These are phyloP conservation scores for Rhododendron vialii DNA, from an alignment of 148 eudicot species.

Conservation along the genomic window DNA sequence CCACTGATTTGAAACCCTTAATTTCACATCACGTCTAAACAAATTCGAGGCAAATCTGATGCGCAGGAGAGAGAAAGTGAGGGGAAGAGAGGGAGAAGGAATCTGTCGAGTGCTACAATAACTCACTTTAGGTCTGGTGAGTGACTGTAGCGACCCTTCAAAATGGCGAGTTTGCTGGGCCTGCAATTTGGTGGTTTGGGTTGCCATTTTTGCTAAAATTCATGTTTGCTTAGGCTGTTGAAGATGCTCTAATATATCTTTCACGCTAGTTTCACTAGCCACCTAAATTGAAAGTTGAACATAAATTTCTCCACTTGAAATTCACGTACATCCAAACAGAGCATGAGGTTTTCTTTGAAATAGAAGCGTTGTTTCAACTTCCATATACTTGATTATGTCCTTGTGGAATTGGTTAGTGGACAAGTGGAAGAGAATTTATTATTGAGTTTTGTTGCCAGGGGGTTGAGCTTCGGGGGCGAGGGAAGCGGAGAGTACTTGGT, in stretches of 20 bases:
- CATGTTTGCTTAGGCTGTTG: too few species aligned
- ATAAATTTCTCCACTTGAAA: neutral
- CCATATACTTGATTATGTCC: neutral
- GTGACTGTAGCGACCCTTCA: too few species aligned
- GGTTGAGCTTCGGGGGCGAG: slow-evolving; percentile 53
- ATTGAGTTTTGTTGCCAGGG: slow-evolving; percentile 21
- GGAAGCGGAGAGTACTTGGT: slow-evolving; percentile 66
- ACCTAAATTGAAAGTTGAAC: neutral
- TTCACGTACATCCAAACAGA: neutral
- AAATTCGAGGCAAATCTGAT: too few species aligned
- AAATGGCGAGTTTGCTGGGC: too few species aligned
- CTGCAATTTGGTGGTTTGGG: too few species aligned
- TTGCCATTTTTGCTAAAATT: too few species aligned
- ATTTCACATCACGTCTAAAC: too few species aligned
- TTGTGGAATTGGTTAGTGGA: neutral
- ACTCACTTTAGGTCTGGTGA: too few species aligned
- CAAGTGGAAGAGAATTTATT: neutral
- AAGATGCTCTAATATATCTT: neutral
- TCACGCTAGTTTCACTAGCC: neutral
- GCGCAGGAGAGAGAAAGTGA: too few species aligned
- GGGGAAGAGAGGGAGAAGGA: too few species aligned
- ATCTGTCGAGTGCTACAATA: too few species aligned
- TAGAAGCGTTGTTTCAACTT: neutral
- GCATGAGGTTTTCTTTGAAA: neutral
- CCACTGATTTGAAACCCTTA: too few species aligned